Evolutionary conservation across 2,329 filamentous ascomycete species (phyloP).

Genomic region (Trematosphaeria pertusa): DNA sequence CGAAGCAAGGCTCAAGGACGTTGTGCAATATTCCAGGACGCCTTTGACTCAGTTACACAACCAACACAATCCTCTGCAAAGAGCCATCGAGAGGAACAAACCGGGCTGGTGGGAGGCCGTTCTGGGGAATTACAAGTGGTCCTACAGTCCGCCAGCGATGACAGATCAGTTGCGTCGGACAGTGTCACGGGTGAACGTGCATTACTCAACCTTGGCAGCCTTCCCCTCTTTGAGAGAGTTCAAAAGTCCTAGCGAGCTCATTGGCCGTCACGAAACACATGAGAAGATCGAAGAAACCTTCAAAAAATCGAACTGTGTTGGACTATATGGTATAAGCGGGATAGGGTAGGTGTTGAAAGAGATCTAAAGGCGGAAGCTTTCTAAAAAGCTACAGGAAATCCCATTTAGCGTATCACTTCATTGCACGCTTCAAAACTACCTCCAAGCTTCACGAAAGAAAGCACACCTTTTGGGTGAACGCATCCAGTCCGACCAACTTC

Average conservation of each 20-base stretch:
- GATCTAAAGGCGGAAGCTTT: too few relatives aligned
- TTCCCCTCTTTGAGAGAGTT: too few relatives aligned
- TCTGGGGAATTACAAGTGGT: neutral
- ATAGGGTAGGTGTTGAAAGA: conserved; percentile 1
- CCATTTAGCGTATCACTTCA: conserved; percentile 4
- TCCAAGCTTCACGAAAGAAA: neutral
- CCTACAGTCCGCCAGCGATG: neutral
- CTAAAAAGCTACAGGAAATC: conserved; percentile 7
- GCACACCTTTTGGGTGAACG: conserved; percentile 11
- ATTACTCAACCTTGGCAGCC: too few relatives aligned
- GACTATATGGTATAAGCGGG: neutral
- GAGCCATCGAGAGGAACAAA: neutral
- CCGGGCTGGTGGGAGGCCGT: neutral
- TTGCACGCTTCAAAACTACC: neutral
- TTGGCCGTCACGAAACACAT: neutral
- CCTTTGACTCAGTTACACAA: neutral
- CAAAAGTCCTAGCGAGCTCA: too few relatives aligned
- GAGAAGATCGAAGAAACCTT: too few relatives aligned
- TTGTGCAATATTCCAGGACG: neutral
- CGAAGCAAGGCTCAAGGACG: neutral
- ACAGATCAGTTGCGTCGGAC: too few relatives aligned
- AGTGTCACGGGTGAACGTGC: too few relatives aligned
- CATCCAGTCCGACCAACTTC: neutral
- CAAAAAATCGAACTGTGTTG: neutral
- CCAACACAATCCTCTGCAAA: neutral